phyloP scores from a whole-genome alignment of 208 protist species.

The Vickermania ingenoplastis region DNA sequence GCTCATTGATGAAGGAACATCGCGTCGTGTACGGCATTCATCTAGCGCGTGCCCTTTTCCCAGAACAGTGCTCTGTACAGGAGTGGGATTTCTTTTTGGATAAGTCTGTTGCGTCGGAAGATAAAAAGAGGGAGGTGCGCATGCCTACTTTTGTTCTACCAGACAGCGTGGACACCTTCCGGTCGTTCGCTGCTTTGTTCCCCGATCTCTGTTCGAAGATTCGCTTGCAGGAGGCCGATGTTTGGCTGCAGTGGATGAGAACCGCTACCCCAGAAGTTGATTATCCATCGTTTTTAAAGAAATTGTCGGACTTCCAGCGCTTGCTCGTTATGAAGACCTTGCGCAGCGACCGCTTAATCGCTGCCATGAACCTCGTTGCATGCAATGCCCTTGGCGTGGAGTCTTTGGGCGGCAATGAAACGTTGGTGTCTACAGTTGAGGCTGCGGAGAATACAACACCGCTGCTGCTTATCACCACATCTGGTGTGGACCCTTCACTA shows the following conservation, averaged over 20 bases:
- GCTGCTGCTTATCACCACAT: constrained; percentile 91
- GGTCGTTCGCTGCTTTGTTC: constrained; percentile 69
- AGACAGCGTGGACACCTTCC: constrained; percentile 72
- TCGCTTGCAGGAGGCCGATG: constrained; percentile 73
- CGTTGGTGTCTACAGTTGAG: constrained; percentile 37
- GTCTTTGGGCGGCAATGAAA: constrained; percentile 57
- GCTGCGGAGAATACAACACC: constrained; percentile 56
- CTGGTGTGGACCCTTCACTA: constrained; percentile 93
- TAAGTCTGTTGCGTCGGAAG: constrained; percentile 31
- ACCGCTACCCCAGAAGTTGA: constrained; percentile 75
- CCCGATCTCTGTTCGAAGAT: constrained; percentile 62
- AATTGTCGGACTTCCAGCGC: constrained; percentile 91
- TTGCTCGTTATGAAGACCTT: constrained; percentile 93
- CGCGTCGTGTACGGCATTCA: constrained; percentile 94
- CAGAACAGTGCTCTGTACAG: constrained; percentile 34
- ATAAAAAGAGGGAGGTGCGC: constrained; percentile 52
- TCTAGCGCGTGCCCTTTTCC: constrained; percentile 77
- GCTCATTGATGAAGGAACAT: constrained; percentile 94
- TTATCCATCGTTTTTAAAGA: constrained; percentile 82
- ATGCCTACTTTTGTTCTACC: constrained; percentile 83
- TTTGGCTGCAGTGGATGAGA: constrained; percentile 90
- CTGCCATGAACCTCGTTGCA: constrained; percentile 84
- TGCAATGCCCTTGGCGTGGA: constrained; percentile 72
- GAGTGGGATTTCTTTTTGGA: constrained; percentile 95
- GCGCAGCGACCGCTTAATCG: constrained; percentile 92